Percentiles rank a stretch among this genome's conserved stretches.
phyloP scores from a whole-genome alignment of 1,139 yeast genomes.

The Pichia sp. region DNA sequence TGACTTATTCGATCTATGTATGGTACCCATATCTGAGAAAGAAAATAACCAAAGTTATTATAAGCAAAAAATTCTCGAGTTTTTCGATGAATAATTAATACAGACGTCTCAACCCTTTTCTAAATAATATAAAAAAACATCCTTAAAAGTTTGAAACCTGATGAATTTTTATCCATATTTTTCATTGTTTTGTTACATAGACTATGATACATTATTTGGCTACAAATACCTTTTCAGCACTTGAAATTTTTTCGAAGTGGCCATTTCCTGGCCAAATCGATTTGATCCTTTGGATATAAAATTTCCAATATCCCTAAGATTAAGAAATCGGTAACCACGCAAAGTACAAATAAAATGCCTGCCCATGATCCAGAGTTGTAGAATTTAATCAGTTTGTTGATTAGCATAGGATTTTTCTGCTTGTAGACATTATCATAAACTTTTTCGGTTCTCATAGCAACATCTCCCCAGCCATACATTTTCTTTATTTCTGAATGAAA shows the following conservation, averaged over 20 bases:
- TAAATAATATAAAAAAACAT: too few relatives aligned
- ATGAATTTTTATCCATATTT: too few relatives aligned
- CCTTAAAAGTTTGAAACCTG: too few relatives aligned
- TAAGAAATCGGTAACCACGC: slow-evolving; percentile 73
- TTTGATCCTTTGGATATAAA: slow-evolving; percentile 56
- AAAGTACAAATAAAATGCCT: slow-evolving; percentile 69
- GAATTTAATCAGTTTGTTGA: slow-evolving; percentile 47
- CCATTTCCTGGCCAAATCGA: slow-evolving; percentile 77
- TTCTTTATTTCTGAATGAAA: slow-evolving; percentile 72
- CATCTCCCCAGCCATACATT: slow-evolving; percentile 92
- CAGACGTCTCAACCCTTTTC: too few relatives aligned
- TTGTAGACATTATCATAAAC: slow-evolving; percentile 50
- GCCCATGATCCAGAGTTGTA: slow-evolving; percentile 80
- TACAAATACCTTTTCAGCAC: too few relatives aligned
- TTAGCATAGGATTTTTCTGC: slow-evolving; percentile 33
- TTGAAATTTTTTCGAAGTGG: slow-evolving; percentile 29
- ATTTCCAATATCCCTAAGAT: slow-evolving; percentile 56
- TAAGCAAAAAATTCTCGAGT: slow-evolving; percentile 4
- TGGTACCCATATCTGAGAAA: background rate
- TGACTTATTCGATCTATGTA: slow-evolving; percentile 5
- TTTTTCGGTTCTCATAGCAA: slow-evolving; percentile 75
- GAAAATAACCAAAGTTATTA: background rate
- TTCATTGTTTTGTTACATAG: too few relatives aligned
- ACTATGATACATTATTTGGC: too few relatives aligned
- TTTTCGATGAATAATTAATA: background rate